phyloP scores from a whole-genome alignment of 225 moss, liverwort and hornwort genomes.

The Sphagnum contortum region DNA sequence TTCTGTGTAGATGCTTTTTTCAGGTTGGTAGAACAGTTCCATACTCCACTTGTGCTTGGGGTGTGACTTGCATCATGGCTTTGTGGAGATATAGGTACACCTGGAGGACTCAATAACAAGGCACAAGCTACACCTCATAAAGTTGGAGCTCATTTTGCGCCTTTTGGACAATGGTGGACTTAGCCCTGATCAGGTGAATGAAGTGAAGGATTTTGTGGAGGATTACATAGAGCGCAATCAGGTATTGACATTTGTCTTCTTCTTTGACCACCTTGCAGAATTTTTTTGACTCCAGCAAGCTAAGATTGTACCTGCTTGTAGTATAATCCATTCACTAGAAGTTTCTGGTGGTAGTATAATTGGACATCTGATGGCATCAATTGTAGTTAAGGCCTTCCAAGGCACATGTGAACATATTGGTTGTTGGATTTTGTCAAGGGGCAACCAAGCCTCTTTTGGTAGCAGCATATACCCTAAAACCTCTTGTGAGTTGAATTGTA shows the following conservation, averaged over 20 bases:
- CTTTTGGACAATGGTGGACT: conserved; percentile 95
- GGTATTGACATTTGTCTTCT: conserved; percentile 22
- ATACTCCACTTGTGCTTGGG: no score
- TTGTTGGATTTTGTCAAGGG: no score
- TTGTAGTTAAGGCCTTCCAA: no score
- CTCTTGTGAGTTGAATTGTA: no score
- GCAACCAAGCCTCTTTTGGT: no score
- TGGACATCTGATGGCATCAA: no score
- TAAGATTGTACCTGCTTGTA: neutral
- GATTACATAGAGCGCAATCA: conserved; percentile 97
- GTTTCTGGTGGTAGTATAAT: no score
- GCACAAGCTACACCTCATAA: conserved; percentile 75
- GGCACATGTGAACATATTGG: no score
- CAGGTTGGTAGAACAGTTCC: no score
- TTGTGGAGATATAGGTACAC: conserved; percentile 39
- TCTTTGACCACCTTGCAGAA: neutral
- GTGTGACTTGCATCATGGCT: no score
- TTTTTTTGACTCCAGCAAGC: neutral
- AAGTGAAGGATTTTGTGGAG: conserved; percentile 82
- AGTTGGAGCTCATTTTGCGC: conserved; percentile 79
- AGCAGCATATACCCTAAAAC: no score
- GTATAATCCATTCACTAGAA: no score
- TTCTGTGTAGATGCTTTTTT: neutral
- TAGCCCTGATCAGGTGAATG: conserved; percentile 79
- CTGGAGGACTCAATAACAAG: conserved; percentile 84